phyloP scores from a whole-genome alignment of 1,284 basidiomycete genomes.

The Ganoderma lingzhi region DNA sequence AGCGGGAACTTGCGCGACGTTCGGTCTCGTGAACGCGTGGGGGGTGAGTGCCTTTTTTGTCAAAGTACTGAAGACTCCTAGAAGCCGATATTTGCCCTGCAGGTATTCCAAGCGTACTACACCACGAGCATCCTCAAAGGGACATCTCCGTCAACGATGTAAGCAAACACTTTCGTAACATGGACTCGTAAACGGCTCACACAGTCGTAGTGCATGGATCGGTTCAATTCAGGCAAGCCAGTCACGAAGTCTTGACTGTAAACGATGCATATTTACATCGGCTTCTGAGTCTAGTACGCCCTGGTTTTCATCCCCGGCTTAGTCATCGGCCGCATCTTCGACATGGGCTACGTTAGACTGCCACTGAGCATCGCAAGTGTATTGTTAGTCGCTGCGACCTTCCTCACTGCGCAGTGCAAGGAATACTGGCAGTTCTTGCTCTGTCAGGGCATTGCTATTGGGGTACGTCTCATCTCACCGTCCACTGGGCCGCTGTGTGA shows the following conservation, averaged over 20 bases:
- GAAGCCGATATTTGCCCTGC: neutral
- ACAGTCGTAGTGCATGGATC: slow-evolving; percentile 68
- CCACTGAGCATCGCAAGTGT: slow-evolving; percentile 44
- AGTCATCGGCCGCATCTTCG: slow-evolving; percentile 62
- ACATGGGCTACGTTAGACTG: slow-evolving; percentile 56
- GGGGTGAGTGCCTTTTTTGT: slow-evolving; percentile 42
- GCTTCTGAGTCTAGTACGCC: slow-evolving; percentile 44
- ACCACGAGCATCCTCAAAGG: slow-evolving; percentile 44
- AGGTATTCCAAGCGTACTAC: slow-evolving; percentile 59
- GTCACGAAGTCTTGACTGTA: neutral
- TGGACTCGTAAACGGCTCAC: neutral
- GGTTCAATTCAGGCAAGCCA: slow-evolving; percentile 68
- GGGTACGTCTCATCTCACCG: slow-evolving; percentile 41
- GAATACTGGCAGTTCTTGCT: slow-evolving; percentile 63
- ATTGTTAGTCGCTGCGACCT: slow-evolving; percentile 52
- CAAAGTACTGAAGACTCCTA: neutral
- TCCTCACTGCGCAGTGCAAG: slow-evolving; percentile 59
- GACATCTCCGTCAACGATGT: slow-evolving; percentile 62
- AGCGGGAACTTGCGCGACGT: slow-evolving; percentile 45
- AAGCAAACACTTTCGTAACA: slow-evolving; percentile 32
- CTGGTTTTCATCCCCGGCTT: slow-evolving; percentile 57
- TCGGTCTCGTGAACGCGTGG: slow-evolving; percentile 53
- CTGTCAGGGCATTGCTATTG: slow-evolving; percentile 55
- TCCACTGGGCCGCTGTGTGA: neutral
- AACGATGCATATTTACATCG: slow-evolving; percentile 5